Base-by-base conservation (phyloP, 371 early-diverging fungal species). In the Apophysomyces trapeziformis region DNA sequence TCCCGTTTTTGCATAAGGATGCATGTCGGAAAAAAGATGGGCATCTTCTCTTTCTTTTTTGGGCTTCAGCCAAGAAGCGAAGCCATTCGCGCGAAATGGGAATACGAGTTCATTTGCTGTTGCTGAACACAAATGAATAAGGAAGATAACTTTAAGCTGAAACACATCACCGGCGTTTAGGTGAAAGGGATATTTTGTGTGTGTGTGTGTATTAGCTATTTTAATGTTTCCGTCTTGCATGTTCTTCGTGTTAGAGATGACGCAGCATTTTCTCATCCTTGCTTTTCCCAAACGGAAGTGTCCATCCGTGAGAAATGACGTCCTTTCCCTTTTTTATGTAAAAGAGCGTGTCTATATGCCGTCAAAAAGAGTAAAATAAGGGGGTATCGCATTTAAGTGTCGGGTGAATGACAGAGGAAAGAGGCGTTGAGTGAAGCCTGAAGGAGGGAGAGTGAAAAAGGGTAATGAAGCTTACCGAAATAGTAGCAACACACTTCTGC, bases 1-100 rank as follows among this genome's bases (percentile, higher is more conserved):
- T 26, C 32, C 32, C 32, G 32, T 26, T 26, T 26, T 26, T 26
- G 32, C 32, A 26, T 26, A 26, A 26, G 32, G 46, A 18, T 50
- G 54, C 21, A n/a, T 50, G 54, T 50, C 54, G 54, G 54, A 26
- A 50, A 50, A 50, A 50, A 50, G 5, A 50, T 50, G 16, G 54
- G 54, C 54, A 50, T 50, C 21, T 50, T 50, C 21, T 50, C 54
- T 26, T 26, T 26, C 32, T 26, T 26, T 26, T 26, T 26, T 26
- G 32, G 32, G 32, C 32, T 26, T 26, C 32, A 26, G 32, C n/a
- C 21, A 50, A 50, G 9, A 21, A 21, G 8, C 7, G 8, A 50
- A 50, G 13, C 13, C 8, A 50, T 50, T 50, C 54, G 54, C 54
- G 54, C 54, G 54, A 50, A 50, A 50, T 7, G 18, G 16, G 5